Evolutionary conservation across 2,329 filamentous ascomycete species (phyloP), one percentile per base, ranked within the genome.

Genomic region (Coniochaeta sp.): DNA sequence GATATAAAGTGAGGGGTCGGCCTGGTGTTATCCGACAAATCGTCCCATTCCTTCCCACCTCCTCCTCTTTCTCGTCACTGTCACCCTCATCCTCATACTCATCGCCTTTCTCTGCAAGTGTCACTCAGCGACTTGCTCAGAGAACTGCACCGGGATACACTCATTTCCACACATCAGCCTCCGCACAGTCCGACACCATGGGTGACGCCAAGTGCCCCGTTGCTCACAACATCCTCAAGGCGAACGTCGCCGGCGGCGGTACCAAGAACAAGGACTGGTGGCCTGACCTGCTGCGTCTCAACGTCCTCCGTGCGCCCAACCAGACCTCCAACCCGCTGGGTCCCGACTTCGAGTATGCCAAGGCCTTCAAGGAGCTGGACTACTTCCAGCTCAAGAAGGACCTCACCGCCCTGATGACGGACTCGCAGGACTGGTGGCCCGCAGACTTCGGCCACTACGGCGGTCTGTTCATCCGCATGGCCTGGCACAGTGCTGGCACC

Each of bases 381-480:
- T 90, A 89, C 69, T 76, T 81, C 62, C 87, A 75, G 28, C 74
- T 92, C 66, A 92, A 92, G 84, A 87, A 89, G 75, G 89, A 93
- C 70, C 74, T 93, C 7, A 67, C 77, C n/a, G 79, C 76, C 19
- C 71, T 92, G 68, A 88, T 91, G 86, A 92, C 89, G 58, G 85
- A 90, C 71, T 91, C 88, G 2, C 86, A 92, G 75, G 86, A 89
- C 44, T 91, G 84, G 84, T 93, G 89, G 89, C 89, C 89, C 0
- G 89, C 89, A 34, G 89, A 93, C 71, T 90, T 89, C 69, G 89
- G 89, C 60, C 88, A 91, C 79, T 93, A 92, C 67, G 89, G 89
- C 65, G 89, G 89, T 73, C 81, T 92, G 30, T 91, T 93, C 73
- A 81, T 93, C 70, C 88, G 89, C 61, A 87, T 92, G 87, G 86